Evolutionary conservation across 495 filamentous ascomycete species (phyloP).

Genomic region (Recurvomyces mirabilis): DNA sequence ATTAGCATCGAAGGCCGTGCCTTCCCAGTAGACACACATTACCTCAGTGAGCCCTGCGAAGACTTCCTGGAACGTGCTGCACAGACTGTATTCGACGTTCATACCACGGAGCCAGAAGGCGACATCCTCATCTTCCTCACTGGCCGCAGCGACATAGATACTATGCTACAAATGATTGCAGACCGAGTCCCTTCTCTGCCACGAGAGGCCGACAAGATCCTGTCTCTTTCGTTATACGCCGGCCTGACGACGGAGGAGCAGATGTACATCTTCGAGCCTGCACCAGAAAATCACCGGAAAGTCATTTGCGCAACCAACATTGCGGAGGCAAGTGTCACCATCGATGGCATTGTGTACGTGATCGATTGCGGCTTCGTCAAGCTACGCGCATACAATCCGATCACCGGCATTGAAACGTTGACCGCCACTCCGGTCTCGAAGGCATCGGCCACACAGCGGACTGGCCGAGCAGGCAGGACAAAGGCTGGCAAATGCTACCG

Average conservation of each 20-base stretch:
- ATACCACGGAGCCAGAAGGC: constrained; percentile 70
- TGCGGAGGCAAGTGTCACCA: constrained; percentile 36
- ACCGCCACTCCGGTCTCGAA: constrained; percentile 83
- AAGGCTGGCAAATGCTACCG: constrained; percentile 92
- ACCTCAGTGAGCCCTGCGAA: constrained; percentile 67
- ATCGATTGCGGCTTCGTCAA: constrained; percentile 63
- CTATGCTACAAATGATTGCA: constrained; percentile 26
- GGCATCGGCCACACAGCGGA: constrained; percentile 83
- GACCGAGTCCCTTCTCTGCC: constrained; percentile 24
- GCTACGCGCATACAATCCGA: constrained; percentile 75
- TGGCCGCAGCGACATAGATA: constrained; percentile 35
- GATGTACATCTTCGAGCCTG: constrained; percentile 34
- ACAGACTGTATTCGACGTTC: constrained; percentile 86
- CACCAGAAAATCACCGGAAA: constrained; percentile 29
- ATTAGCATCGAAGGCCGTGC: constrained; percentile 84
- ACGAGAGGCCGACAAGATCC: constrained; percentile 16
- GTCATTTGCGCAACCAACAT: constrained; percentile 34
- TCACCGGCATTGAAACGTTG: constrained; percentile 79
- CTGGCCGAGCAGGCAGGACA: constrained; percentile 84
- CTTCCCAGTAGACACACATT: constrained; percentile 84
- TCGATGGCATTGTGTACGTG: constrained; percentile 33
- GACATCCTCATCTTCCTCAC: constrained; percentile 59
- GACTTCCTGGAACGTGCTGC: constrained; percentile 83
- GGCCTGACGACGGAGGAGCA: constrained; percentile 33
- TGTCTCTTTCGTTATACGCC: constrained; percentile 31